Conservation (phyloP, 164 flowering plant species). For the Vitis rotundifolia region DNA sequence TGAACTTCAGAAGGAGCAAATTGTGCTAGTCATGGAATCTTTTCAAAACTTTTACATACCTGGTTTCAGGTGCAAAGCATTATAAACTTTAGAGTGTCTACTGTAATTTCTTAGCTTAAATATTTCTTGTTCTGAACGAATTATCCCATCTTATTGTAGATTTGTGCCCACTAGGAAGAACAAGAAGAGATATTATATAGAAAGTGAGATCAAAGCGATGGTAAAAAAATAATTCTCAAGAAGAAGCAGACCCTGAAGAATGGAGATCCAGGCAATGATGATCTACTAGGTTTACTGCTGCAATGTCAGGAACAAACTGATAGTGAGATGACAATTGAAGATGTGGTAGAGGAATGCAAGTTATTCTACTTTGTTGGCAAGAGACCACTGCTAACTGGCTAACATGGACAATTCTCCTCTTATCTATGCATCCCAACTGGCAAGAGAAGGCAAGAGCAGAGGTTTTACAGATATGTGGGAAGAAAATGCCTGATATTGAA, state of each 20-base stretch:
- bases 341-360: conserved; percentile 55
- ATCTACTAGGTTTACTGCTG: conserved; percentile 36
- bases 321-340: conserved; percentile 38
- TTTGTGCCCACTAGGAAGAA: conserved; percentile 46
- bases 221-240: conserved; percentile 18
- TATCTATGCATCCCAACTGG: conserved; percentile 49
- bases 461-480: conserved; percentile 31
- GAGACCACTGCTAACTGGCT: conserved; percentile 46
- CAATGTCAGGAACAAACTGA: conserved; percentile 16
- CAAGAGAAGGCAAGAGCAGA: conserved; percentile 55
- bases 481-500: conserved; percentile 28
- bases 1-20: conserved; percentile 45
- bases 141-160: conserved; percentile 5
- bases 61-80: conserved; percentile 41
- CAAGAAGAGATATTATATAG: conserved; percentile 22
- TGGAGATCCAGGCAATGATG: conserved; percentile 21
- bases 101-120: neutral
- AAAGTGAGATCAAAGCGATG: conserved; percentile 29
- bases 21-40: conserved; percentile 28
- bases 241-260: conserved; percentile 19
- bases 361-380: conserved; percentile 52
- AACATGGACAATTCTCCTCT: conserved; percentile 45
- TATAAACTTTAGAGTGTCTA: neutral
- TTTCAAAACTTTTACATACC: conserved; percentile 35
- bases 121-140: neutral